Base-by-base conservation (phyloP, 768 basidiomycete genomes). In the Russula griseocarnosa region DNA sequence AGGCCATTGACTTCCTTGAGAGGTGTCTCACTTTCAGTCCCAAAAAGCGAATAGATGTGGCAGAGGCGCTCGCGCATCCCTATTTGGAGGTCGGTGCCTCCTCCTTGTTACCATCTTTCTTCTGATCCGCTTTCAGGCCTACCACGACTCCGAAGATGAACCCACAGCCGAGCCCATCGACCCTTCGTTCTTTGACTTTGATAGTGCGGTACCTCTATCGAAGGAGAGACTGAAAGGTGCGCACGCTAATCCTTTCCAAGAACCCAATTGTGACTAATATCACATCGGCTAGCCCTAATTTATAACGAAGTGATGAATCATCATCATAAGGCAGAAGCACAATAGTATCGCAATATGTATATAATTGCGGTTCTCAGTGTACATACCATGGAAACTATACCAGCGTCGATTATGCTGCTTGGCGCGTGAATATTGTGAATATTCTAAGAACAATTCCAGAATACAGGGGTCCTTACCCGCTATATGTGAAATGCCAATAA, bases 81-180 rank as follows among this genome's bases (percentile, higher is more conserved):
- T 97, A 97, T 74, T 79, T 96, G 28, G 84, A 85, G 78, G 92
- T 89, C 60, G 38, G 80, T 73, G 7, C 66, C 14, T 34, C 34
- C 38, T 28, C 40, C 18, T 26, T 24, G 22, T 55, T 10, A 36
- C 20, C 18, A 55, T 59, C 20, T 55, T 20, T 42, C 55, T n/a
- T 42, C 28, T 57, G 50, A 60, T 40, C 38, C 8, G 16, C 49
- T 49, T 57, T 22, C 66, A 90, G 89, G 86, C 91, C 0, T 94
- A 94, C 69, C 93, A 95, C 66, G 94, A 96, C 70, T 84, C 88
- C 7, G 83, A 85, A 14, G 94, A 98, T 71, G 94, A 97, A 72
- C 94, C 95, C 0, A 82, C 83, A 1, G 93, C 94, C 1, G 79
- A 83, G 66, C 83, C 84, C 1, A 78, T 91, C 36, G 86, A 90